A percentile compares a stretch with the other conserved stretches of the same genome.
Conservation (phyloP, 208 protist species). For the Leishmania mexicana region DNA sequence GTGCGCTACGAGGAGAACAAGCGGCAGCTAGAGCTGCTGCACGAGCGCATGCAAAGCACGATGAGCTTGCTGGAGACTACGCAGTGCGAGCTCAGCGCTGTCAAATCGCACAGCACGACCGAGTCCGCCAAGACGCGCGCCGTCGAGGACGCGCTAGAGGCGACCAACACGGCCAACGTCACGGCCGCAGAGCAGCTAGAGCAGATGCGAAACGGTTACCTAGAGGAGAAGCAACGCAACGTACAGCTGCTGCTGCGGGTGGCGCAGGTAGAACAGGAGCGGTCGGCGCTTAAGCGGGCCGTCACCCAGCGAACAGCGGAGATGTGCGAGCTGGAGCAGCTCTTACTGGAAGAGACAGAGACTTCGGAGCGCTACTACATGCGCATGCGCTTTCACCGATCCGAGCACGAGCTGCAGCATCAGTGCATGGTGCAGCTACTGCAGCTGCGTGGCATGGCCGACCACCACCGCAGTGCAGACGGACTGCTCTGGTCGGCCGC, state of each 20-base stretch:
- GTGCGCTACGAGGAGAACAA: constrained; percentile 42
- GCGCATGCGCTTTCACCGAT: constrained; percentile 59
- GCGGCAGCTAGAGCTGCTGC: constrained; percentile 35
- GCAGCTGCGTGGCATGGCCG: constrained; percentile 18
- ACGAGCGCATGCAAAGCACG: constrained; percentile 50
- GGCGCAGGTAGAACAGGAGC: constrained; percentile 53
- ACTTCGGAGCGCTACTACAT: constrained; percentile 71
- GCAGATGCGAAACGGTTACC: constrained; percentile 55
- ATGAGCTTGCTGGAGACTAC: constrained; percentile 47
- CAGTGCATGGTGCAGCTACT: constrained; percentile 26
- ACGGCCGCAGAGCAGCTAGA: constrained; percentile 43
- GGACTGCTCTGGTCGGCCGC: constrained; percentile 5
- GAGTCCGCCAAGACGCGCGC: constrained; percentile 36
- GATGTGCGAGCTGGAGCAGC: constrained; percentile 65
- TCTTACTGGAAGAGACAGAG: constrained; percentile 80
- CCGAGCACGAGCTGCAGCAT: constrained; percentile 36
- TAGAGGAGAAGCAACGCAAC: constrained; percentile 76
- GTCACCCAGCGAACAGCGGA: constrained; percentile 34
- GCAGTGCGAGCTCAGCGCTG: constrained; percentile 47
- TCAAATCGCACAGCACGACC: constrained; percentile 24
- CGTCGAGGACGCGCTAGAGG: constrained; percentile 36
- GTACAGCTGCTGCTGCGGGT: constrained; percentile 72
- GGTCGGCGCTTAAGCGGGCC: constrained; percentile 39
- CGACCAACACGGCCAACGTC: constrained; percentile 2
- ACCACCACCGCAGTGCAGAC: not conserved